Evolutionary conservation across 2,329 filamentous ascomycete species (phyloP).

Genomic region (Penicillium sp.): DNA sequence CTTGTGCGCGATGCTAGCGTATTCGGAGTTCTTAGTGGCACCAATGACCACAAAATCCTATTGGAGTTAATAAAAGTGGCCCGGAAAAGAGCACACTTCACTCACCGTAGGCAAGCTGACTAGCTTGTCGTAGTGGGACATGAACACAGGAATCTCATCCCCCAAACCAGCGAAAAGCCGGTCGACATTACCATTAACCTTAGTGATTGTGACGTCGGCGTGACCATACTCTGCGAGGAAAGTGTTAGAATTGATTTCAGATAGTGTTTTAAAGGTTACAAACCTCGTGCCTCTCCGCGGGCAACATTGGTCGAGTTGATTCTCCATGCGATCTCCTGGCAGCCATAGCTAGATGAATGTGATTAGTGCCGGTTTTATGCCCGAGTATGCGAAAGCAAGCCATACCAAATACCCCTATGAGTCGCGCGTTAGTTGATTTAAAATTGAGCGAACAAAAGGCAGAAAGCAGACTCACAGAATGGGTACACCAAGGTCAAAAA

Average conservation of each 20-base stretch:
- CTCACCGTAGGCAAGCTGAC: slow-evolving; percentile 59
- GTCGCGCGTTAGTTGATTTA: slow-evolving; percentile 45
- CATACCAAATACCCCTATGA: slow-evolving; percentile 22
- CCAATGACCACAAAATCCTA: slow-evolving; percentile 71
- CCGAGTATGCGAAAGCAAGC: neutral
- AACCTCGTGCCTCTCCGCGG: slow-evolving; percentile 59
- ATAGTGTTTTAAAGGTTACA: neutral
- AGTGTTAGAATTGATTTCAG: slow-evolving; percentile 3
- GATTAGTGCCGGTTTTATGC: slow-evolving; percentile 46
- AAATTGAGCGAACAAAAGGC: slow-evolving; percentile 67
- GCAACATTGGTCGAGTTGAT: slow-evolving; percentile 64
- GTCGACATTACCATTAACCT: slow-evolving; percentile 64
- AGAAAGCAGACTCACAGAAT: slow-evolving; percentile 55
- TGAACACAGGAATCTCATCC: slow-evolving; percentile 71
- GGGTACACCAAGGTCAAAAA: slow-evolving; percentile 62
- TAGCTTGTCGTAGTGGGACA: slow-evolving; percentile 90
- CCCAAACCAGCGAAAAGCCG: slow-evolving; percentile 75
- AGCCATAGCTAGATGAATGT: slow-evolving; percentile 50
- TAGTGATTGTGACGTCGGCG: slow-evolving; percentile 63
- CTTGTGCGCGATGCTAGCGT: slow-evolving; percentile 67
- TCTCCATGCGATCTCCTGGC: slow-evolving; percentile 73
- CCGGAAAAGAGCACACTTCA: neutral
- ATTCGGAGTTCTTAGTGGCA: slow-evolving; percentile 72
- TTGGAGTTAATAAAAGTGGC: slow-evolving; percentile 4
- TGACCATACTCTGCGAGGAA: slow-evolving; percentile 63